Evolutionary conservation across 225 moss, liverwort and hornwort species (phyloP).

Genomic region (Thuidium tamariscinum): DNA sequence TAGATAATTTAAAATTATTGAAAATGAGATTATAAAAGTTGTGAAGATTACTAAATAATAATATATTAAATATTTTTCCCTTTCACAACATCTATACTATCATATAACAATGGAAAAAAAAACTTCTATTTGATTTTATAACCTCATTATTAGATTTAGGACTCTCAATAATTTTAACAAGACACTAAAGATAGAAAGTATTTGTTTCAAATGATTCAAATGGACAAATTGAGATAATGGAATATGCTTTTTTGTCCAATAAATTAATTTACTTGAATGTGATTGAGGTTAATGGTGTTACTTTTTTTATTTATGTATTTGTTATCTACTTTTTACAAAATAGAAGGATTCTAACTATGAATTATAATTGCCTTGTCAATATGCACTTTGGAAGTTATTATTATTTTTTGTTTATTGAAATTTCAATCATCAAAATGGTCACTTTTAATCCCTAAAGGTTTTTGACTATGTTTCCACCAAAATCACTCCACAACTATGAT

Average conservation of each 20-base stretch:
- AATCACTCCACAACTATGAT: too few relatives aligned
- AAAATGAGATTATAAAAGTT: not conserved
- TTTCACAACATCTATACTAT: not conserved
- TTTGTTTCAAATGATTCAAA: not conserved
- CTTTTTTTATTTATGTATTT: accelerated
- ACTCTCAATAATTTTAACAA: not conserved
- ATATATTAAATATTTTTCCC: not conserved
- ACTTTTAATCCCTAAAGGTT: too few relatives aligned
- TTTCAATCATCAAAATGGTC: too few relatives aligned
- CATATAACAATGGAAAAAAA: not conserved
- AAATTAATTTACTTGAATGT: not conserved
- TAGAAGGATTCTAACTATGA: too few relatives aligned
- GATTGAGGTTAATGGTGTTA: not conserved
- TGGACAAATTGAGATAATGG: not conserved
- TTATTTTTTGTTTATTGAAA: not conserved
- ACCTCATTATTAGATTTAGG: not conserved
- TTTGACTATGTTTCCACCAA: too few relatives aligned
- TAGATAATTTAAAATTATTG: not conserved
- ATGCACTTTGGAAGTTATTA: too few relatives aligned
- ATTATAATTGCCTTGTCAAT: not conserved
- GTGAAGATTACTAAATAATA: not conserved
- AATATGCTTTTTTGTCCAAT: not conserved
- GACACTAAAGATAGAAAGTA: not conserved
- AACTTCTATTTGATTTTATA: not conserved
- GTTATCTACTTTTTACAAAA: not conserved